Evolutionary conservation across 805 yeast genomes (phyloP).

Genomic region (Saccharomyces eubayanus): DNA sequence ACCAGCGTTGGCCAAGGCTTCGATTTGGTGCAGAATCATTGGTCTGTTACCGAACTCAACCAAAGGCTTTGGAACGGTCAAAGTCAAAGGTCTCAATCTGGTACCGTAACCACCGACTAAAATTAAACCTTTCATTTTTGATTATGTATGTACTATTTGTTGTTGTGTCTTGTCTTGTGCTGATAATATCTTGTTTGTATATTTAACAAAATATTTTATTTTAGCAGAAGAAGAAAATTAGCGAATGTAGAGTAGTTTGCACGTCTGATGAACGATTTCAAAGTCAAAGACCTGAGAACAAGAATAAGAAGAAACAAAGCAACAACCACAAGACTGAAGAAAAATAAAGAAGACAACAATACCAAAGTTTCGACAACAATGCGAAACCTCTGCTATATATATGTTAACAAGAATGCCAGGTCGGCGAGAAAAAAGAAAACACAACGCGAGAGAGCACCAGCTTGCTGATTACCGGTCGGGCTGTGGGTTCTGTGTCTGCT

Average conservation of each 20-base stretch:
- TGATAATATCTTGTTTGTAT: background rate
- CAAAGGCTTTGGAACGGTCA: conserved; percentile 91
- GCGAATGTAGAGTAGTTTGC: background rate
- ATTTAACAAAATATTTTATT: background rate
- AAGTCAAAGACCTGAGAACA: conserved; percentile 10
- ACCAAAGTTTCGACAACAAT: background rate
- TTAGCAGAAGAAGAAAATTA: background rate
- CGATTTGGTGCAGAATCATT: conserved; percentile 97
- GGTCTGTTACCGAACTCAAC: conserved; percentile 99
- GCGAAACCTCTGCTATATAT: background rate
- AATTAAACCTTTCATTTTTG: conserved; percentile 88
- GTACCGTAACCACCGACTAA: conserved; percentile 99
- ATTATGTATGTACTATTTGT: background rate
- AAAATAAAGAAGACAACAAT: background rate
- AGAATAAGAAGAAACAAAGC: conserved; percentile 1
- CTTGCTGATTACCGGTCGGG: background rate
- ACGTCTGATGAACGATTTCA: background rate
- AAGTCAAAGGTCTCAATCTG: conserved; percentile 96
- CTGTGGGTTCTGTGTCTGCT: background rate
- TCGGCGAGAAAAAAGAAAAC: background rate
- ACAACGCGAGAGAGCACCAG: background rate
- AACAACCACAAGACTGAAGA: background rate
- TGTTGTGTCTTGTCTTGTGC: background rate
- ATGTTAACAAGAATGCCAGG: background rate
- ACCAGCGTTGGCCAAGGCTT: conserved; percentile 96